Base-by-base conservation (phyloP, 129 eudicot species). In the Flaveria bidentis region DNA sequence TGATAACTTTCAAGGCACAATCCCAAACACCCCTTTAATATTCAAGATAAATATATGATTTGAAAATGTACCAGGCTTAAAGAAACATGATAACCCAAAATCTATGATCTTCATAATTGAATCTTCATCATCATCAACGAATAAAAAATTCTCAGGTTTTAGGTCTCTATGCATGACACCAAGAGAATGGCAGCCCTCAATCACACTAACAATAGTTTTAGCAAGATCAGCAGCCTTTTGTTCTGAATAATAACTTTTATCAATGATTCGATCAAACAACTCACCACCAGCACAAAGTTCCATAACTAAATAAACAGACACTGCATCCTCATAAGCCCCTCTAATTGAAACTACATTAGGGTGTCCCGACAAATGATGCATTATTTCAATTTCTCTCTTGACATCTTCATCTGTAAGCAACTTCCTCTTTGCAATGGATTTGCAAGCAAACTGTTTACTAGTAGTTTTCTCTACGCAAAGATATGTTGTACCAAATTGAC, bases 141-240 rank as follows among this genome's bases (percentile, higher is more conserved):
- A 85, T 4, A 92, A 77, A 78, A 89, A 92, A 44, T 89, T 92
- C 82, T 92, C 97, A 3, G 97, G 97, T 82, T 91, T 91, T 16
- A 91, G 86, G 60, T 91, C 97, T n/a, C 97, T 76, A 80, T 91
- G 97, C 97, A 91, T 85, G 15, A 91, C 95, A 16, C 97, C 97
- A 66, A 88, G 80, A 55, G 95, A 86, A 73, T 91, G 95, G 23
- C 92, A 91, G 23, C 88, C 76, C 80, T 88, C 90, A 15, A 91
- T 56, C 9, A 89, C 97, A 61, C 96, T 69, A 73, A 89, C 86
- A 45, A 92, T 89, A 1, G 75, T 84, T 77, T 89, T 92, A 42
- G 92, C 87, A 63, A 92, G 91, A 75, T 87, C 84, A 64, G 97
- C 97, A 2, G 97, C 97, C 80, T 87, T 81, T 72, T 85, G 79